phyloP scores from a whole-genome alignment of 768 basidiomycete genomes.

The Suillus occidentalis region DNA sequence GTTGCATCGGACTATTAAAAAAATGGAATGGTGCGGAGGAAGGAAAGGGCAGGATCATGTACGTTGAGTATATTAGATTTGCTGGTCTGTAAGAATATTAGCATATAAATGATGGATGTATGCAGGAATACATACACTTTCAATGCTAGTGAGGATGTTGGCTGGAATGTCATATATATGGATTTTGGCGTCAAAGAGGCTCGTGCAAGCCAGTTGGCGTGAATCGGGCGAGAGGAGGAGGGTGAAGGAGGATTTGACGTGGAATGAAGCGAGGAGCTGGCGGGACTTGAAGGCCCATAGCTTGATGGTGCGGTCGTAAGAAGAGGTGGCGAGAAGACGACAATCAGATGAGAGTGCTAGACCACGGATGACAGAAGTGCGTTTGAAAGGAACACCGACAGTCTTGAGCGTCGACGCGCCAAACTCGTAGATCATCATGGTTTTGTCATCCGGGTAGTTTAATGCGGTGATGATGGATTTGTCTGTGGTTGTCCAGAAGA shows the following conservation, averaged over 20 bases:
- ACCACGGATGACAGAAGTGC: fast-evolving
- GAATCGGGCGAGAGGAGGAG: too few species aligned
- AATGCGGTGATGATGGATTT: not conserved
- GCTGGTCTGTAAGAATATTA: not conserved
- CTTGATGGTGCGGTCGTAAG: too few species aligned
- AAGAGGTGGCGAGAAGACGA: too few species aligned
- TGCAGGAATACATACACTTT: not conserved
- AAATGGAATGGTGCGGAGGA: not conserved
- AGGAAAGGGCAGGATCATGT: not conserved
- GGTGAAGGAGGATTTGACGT: too few species aligned
- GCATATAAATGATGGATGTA: not conserved
- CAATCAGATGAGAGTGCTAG: too few species aligned
- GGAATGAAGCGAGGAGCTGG: not conserved
- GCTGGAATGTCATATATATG: not conserved
- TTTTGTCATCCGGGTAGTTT: not conserved
- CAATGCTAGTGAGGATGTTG: not conserved
- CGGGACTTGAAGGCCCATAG: too few species aligned
- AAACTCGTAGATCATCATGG: too few species aligned
- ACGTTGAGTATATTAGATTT: not conserved
- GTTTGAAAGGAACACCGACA: not conserved
- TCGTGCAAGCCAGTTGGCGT: too few species aligned
- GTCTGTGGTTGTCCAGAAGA: not conserved
- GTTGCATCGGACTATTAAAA: not conserved
- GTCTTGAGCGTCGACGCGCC: not conserved
- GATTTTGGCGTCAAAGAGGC: not conserved